Evolutionary conservation across 768 basidiomycete genomes (phyloP).

Genomic region (Psilocybe azurescens): DNA sequence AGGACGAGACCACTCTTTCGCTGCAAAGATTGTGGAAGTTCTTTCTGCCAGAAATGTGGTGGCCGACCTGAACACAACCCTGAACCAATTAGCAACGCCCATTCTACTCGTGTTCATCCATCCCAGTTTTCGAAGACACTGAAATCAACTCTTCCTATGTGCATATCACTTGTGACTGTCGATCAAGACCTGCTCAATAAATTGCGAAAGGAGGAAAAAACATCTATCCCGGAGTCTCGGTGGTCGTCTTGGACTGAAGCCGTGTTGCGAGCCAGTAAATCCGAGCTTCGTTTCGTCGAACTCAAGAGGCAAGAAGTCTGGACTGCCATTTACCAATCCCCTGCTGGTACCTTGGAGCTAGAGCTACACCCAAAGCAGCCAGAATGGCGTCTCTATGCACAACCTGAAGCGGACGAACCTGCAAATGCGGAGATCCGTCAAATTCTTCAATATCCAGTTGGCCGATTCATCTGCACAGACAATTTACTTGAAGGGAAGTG

Average conservation of each 20-base stretch:
- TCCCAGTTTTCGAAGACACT: constrained; percentile 75
- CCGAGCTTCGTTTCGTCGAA: constrained; percentile 82
- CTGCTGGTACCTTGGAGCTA: constrained; percentile 74
- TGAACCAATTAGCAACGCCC: constrained; percentile 52
- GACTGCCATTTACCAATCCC: constrained; percentile 79
- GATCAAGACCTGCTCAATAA: constrained; percentile 55
- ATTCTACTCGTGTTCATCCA: constrained; percentile 70
- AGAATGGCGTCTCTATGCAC: constrained; percentile 87
- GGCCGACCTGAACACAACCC: constrained; percentile 91
- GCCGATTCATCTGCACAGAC: constrained; percentile 62
- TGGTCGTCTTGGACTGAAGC: constrained; percentile 78
- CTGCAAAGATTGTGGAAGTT: constrained; percentile 78
- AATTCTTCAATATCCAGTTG: constrained; percentile 76
- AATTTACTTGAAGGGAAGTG: constrained; percentile 73
- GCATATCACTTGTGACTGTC: constrained; percentile 61
- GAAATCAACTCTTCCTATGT: constrained; percentile 88
- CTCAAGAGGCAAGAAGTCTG: constrained; percentile 89
- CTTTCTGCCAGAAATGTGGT: constrained; percentile 86
- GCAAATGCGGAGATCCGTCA: constrained; percentile 83
- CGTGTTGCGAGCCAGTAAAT: constrained; percentile 59
- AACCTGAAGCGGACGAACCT: constrained; percentile 67
- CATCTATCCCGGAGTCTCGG: constrained; percentile 53
- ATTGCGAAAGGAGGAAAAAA: constrained; percentile 44
- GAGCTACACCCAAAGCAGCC: constrained; percentile 76
- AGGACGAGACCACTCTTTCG: constrained; percentile 67